Evolutionary conservation across 2,329 filamentous ascomycete genomes (phyloP), one percentile per base, ranked within the genome.

Genomic region (Sarocladium strictum): DNA sequence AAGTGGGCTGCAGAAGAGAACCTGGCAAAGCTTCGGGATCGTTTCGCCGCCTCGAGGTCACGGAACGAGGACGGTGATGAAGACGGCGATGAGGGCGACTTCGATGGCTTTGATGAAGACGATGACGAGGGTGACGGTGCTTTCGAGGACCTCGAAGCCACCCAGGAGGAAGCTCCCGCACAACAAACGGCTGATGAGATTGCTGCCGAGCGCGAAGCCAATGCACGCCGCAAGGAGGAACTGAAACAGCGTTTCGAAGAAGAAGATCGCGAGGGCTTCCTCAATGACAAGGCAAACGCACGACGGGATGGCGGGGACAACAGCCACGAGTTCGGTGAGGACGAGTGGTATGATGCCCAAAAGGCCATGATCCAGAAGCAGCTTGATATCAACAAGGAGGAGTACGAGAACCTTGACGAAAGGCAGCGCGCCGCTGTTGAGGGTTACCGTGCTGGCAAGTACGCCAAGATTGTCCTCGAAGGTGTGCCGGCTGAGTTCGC

Each of bases 321-420:
- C 5, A 26, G 35, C 32, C 84, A 93, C 53, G 87, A 95, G 65
- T 97, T 96, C 64, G 94, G 92, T 53, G 94, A 99, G 70, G 94
- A 99, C 67, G 90, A 99, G 55, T 99, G 95, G 95, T 99, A 99
- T 67, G 94, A 97, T 66, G 84, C 89, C 26, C 94, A 99, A 67
- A 99, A 99, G 74, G 90, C 94, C 29, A 81, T 88, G 68, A 85
- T 99, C 56, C 89, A 97, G 72, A 97, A 96, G 72, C 94, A 99
- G 69, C 81, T 94, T 59, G 89, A 95, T 64, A 97, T 99, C 81
- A 99, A 99, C 74, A 90, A 91, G 65, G 84, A 90, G 56, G 95
- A 97, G 66, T 96, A 95, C 60, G 90, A 92, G 62, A 82, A 83
- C 54, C 81, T 99, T 2, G 94, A 99, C 66, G 88, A 94, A 59